Percentiles rank a stretch among this genome's conserved stretches.
These are phyloP conservation scores for Chiua sp. DNA, from an alignment of 1,284 basidiomycete genomes.

Conservation along the genomic window DNA sequence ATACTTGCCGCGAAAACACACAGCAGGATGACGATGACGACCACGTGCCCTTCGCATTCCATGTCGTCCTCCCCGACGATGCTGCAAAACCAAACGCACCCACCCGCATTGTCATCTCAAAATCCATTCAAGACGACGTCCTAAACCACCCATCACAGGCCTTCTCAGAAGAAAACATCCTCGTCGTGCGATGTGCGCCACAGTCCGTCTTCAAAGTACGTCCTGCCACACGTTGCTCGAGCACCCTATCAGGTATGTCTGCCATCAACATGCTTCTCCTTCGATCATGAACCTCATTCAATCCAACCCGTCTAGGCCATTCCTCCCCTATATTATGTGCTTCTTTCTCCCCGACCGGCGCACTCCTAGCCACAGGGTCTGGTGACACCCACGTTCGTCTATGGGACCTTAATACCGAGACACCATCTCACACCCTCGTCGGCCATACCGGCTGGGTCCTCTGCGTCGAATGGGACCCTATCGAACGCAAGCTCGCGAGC, in stretches of 20 bases:
- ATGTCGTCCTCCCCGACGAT: slow-evolving; percentile 72
- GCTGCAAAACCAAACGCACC: slow-evolving; percentile 60
- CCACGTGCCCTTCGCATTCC: slow-evolving; percentile 89
- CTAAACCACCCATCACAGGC: slow-evolving; percentile 71
- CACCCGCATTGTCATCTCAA: slow-evolving; percentile 79
- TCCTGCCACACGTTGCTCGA: slow-evolving; percentile 92
- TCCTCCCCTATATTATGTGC: slow-evolving; percentile 95
- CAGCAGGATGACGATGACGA: slow-evolving; percentile 82
- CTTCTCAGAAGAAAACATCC: slow-evolving; percentile 87
- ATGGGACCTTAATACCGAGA: slow-evolving; percentile 96
- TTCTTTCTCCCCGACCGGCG: slow-evolving; percentile 93
- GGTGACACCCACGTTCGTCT: slow-evolving; percentile 94
- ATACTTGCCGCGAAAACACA: too few relatives aligned
- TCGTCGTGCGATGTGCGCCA: slow-evolving; percentile 88
- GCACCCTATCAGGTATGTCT: slow-evolving; percentile 80
- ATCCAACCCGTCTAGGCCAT: slow-evolving; percentile 64
- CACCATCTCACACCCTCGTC: slow-evolving; percentile 84
- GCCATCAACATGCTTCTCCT: slow-evolving; percentile 16
- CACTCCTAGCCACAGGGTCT: slow-evolving; percentile 91
- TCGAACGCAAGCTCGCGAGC: slow-evolving; percentile 89
- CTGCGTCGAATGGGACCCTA: slow-evolving; percentile 96
- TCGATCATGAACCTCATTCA: slow-evolving; percentile 13
- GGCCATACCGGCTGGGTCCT: slow-evolving; percentile 97
- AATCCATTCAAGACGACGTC: slow-evolving; percentile 82
- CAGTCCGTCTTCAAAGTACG: slow-evolving; percentile 97